Evolutionary conservation across 2,329 filamentous ascomycete genomes (phyloP).

Genomic region (Monosporascus ibericus): DNA sequence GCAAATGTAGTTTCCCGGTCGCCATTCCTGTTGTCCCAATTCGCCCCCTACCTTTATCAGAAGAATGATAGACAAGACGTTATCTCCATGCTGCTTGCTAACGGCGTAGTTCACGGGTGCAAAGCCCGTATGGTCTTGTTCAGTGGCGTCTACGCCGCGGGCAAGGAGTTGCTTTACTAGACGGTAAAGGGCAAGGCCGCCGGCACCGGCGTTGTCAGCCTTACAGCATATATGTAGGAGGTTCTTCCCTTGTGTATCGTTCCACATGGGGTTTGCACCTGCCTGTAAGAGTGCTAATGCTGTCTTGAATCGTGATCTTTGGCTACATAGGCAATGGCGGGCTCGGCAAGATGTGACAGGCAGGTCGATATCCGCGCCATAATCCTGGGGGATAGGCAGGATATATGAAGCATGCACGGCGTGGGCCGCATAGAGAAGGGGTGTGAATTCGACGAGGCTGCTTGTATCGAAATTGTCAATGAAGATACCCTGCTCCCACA

Average conservation of each 20-base stretch:
- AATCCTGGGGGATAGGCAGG: neutral
- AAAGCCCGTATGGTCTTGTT: neutral
- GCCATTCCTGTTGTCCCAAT: too few relatives aligned
- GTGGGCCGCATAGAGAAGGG: too few relatives aligned
- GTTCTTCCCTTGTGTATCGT: neutral
- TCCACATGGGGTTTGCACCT: neutral
- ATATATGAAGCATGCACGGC: too few relatives aligned
- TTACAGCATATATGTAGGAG: neutral
- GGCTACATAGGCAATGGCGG: neutral
- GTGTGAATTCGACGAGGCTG: neutral
- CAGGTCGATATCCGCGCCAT: neutral
- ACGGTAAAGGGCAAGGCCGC: neutral
- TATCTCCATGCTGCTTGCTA: too few relatives aligned
- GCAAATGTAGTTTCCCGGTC: too few relatives aligned
- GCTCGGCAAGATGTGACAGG: neutral
- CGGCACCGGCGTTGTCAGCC: neutral
- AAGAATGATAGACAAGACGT: too few relatives aligned
- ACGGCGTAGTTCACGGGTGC: too few relatives aligned
- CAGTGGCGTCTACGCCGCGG: neutral
- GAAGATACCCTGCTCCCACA: neutral
- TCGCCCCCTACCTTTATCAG: too few relatives aligned
- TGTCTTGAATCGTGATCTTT: neutral
- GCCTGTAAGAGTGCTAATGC: neutral
- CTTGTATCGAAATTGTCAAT: neutral
- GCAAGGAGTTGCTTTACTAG: neutral